These are phyloP conservation scores for Leptographium lundbergii DNA, from an alignment of 2,329 filamentous ascomycete genomes.

Conservation along the genomic window DNA sequence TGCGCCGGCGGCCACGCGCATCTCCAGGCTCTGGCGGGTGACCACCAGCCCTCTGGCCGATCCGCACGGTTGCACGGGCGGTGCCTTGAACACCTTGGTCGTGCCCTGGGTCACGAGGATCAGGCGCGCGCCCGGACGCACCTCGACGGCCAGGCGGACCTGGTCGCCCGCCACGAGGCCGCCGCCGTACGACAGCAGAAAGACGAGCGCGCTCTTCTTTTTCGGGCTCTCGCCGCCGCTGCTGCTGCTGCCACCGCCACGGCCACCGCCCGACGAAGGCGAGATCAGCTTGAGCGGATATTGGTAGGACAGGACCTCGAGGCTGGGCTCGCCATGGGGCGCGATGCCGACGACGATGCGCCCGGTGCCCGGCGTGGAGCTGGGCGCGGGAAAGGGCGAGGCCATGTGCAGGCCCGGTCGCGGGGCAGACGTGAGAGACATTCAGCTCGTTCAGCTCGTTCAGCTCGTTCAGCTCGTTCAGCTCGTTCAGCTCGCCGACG, in stretches of 20 bases:
- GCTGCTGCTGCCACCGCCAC: neutral
- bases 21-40: constrained; percentile 44
- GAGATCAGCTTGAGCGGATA: constrained; percentile 93
- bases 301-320: constrained; percentile 70
- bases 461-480: no score
- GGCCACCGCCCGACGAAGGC: constrained; percentile 41
- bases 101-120: constrained; percentile 62
- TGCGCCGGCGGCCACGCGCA: constrained; percentile 35
- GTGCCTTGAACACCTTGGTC: constrained; percentile 89
- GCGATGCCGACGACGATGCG: constrained; percentile 60
- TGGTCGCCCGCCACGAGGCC: constrained; percentile 81
- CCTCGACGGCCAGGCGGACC: constrained; percentile 57
- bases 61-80: neutral
- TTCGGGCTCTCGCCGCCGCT: neutral
- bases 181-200: constrained; percentile 87
- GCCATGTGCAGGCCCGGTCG: constrained; percentile 22
- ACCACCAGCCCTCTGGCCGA: constrained; percentile 25
- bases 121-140: constrained; percentile 54
- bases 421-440: no score
- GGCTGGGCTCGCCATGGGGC: constrained; percentile 56
- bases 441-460: no score
- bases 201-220: constrained; percentile 63
- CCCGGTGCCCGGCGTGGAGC: constrained; percentile 66
- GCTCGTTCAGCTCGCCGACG: no score
- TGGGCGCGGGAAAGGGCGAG: constrained; percentile 67